Evolutionary conservation across 768 basidiomycete genomes (phyloP).

Genomic region (Panaeolus papilionaceus): DNA sequence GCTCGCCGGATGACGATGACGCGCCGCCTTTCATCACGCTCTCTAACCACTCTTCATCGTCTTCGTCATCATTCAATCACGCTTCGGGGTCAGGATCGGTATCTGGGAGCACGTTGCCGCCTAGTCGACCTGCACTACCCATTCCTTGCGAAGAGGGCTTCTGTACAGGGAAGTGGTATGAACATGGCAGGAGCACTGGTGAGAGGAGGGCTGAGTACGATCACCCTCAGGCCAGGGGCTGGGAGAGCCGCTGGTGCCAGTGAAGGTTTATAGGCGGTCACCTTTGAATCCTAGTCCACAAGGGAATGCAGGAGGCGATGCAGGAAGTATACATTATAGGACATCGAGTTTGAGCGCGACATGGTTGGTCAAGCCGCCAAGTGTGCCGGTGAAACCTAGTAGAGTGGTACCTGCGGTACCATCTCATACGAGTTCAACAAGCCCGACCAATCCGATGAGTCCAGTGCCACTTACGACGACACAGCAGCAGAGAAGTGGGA

Average conservation of each 20-base stretch:
- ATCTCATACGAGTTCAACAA: no score
- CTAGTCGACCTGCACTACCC: background rate
- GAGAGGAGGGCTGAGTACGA: background rate
- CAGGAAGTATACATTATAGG: no score
- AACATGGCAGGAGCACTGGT: background rate
- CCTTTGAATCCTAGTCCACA: background rate
- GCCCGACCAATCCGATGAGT: no score
- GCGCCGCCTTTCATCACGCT: background rate
- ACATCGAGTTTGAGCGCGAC: no score
- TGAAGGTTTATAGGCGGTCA: background rate
- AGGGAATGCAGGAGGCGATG: no score
- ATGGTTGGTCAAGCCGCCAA: no score
- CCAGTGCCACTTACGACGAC: no score
- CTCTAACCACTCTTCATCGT: background rate
- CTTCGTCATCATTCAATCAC: background rate
- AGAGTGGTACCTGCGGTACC: no score
- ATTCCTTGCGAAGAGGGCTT: background rate
- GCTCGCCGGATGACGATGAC: background rate
- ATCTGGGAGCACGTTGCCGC: background rate
- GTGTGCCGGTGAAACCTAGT: no score
- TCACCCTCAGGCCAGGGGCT: background rate
- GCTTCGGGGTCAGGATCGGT: background rate
- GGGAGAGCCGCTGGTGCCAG: background rate
- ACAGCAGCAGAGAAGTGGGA: no score
- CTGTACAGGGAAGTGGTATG: no score